Conservation (phyloP, 2,329 filamentous ascomycete genomes). For the Hansfordia pulvinata region DNA sequence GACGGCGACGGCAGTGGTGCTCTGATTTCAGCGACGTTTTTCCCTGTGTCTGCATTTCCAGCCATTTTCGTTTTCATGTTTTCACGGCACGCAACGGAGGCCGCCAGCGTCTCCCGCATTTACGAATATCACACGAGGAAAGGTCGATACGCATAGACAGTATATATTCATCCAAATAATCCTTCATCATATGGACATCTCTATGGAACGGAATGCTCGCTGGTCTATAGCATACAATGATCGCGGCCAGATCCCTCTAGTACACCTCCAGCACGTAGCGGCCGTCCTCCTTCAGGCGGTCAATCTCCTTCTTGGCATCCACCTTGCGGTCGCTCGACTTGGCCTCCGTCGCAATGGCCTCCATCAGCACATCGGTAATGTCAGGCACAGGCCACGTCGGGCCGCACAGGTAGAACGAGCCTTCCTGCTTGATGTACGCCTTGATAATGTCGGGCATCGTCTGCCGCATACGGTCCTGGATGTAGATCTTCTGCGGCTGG, state of each 20-base stretch:
- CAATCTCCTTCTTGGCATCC: slow-evolving; percentile 81
- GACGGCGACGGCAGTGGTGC: no score
- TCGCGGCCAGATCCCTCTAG: slow-evolving; percentile 42
- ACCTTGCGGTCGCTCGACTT: slow-evolving; percentile 63
- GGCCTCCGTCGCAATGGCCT: slow-evolving; percentile 72
- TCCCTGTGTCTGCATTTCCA: no score
- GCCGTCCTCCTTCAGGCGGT: slow-evolving; percentile 87
- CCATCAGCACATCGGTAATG: slow-evolving; percentile 84
- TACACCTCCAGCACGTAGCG: slow-evolving; percentile 97
- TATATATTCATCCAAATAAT: no score
- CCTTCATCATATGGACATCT: neutral
- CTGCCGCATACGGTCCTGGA: slow-evolving; percentile 95
- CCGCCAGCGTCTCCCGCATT: no score
- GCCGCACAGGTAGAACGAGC: slow-evolving; percentile 92
- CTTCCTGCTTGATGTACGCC: slow-evolving; percentile 77
- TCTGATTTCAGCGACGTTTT: no score
- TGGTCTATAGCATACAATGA: neutral
- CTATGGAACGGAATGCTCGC: neutral
- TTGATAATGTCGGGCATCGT: slow-evolving; percentile 68
- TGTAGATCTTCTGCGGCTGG: slow-evolving; percentile 97
- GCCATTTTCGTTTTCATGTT: no score
- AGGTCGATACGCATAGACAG: no score
- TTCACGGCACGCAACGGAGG: no score
- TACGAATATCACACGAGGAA: no score
- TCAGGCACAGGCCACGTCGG: slow-evolving; percentile 98